A percentile compares a stretch with the other conserved stretches of the same genome.
phyloP scores from a whole-genome alignment of 306 rosid genomes.

The Sphenostylis stenocarpa region DNA sequence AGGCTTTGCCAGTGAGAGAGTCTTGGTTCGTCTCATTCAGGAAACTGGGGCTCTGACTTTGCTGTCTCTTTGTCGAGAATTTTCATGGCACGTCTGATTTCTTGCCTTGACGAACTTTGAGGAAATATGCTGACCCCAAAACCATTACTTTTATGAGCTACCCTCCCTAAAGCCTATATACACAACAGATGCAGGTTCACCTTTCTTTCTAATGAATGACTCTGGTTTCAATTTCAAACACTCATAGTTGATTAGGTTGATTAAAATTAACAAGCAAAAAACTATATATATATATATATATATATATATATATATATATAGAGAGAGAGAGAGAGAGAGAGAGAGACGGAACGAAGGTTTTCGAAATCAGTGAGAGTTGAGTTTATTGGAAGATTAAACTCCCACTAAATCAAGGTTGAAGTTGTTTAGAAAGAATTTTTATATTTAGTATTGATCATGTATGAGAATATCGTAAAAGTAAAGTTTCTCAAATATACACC shows the following conservation, averaged over 20 bases:
- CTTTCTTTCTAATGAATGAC: slow-evolving; percentile 17
- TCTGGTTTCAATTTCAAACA: neutral
- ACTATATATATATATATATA: too few relatives aligned
- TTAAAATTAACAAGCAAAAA: too few relatives aligned
- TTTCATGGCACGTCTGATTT: slow-evolving; percentile 52
- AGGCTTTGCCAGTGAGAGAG: slow-evolving; percentile 6
- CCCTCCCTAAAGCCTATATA: neutral
- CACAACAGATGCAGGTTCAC: neutral
- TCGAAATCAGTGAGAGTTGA: too few relatives aligned
- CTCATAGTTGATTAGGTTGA: neutral
- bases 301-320: too few relatives aligned
- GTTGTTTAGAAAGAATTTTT: too few relatives aligned
- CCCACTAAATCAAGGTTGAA: too few relatives aligned
- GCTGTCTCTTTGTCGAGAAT: slow-evolving; percentile 78
- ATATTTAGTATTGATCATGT: too few relatives aligned
- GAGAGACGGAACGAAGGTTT: too few relatives aligned
- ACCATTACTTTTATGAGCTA: neutral
- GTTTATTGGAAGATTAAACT: too few relatives aligned
- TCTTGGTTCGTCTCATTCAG: slow-evolving; percentile 29
- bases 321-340: too few relatives aligned
- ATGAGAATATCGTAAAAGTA: too few relatives aligned
- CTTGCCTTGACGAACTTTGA: slow-evolving; percentile 17
- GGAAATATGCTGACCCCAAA: slow-evolving; percentile 25
- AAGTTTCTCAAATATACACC: too few relatives aligned
- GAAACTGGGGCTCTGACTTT: slow-evolving; percentile 54